These are phyloP conservation scores for Melastoma candidum DNA, from an alignment of 441 rosid genomes.

Conservation along the genomic window DNA sequence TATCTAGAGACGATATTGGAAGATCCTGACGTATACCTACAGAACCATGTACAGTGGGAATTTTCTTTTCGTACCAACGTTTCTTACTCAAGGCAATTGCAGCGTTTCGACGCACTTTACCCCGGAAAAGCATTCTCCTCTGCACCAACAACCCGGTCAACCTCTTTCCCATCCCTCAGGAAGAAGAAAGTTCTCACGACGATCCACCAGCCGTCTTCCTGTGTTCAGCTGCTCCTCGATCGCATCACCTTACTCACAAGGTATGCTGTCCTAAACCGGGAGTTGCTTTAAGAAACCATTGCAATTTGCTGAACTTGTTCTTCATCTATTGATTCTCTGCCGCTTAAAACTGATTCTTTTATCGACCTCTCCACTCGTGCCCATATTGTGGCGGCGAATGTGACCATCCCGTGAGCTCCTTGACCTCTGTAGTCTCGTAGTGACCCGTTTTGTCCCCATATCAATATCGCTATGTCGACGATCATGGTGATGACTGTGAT, in stretches of 20 bases:
- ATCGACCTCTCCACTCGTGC: constrained; percentile 5
- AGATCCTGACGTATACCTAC: no score
- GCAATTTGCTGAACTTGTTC: no score
- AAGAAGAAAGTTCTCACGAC: constrained; percentile 58
- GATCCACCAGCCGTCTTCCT: no score
- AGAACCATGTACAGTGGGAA: no score
- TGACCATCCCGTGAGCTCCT: constrained; percentile 27
- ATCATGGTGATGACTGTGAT: constrained; percentile 8
- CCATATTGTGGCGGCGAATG: constrained; percentile 7
- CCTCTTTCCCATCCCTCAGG: constrained; percentile 64
- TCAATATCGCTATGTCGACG: constrained; percentile 14
- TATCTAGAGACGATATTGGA: no score
- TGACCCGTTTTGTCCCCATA: constrained; percentile 25
- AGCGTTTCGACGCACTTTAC: no score
- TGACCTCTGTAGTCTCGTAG: constrained; percentile 29
- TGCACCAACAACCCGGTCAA: constrained; percentile 78
- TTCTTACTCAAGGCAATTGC: no score
- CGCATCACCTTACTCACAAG: no score
- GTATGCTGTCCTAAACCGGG: no score
- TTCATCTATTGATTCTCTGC: constrained; percentile 19
- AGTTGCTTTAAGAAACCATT: no score
- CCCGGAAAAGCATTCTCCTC: constrained; percentile 45
- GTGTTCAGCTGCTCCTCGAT: no score
- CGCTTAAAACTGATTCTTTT: constrained; percentile 15
- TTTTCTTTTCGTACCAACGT: no score